Evolutionary conservation across 768 basidiomycete species (phyloP).

Genomic region (Lactifluus volemus): DNA sequence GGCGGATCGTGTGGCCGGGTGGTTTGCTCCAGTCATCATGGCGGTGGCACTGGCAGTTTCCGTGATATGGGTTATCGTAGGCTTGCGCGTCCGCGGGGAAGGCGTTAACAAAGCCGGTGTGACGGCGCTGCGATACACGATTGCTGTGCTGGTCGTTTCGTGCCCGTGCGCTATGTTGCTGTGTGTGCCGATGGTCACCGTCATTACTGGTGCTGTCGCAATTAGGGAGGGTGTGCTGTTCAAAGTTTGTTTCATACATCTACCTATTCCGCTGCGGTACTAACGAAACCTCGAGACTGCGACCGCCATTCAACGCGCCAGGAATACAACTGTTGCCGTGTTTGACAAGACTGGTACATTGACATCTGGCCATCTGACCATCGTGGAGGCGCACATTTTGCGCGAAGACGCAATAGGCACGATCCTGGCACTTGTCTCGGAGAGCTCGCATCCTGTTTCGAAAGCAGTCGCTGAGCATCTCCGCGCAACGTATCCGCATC

Average conservation of each 20-base stretch:
- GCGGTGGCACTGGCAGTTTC: slow-evolving; percentile 32
- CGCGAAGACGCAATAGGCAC: slow-evolving; percentile 21
- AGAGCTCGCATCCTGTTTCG: slow-evolving; percentile 31
- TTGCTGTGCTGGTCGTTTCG: slow-evolving; percentile 42
- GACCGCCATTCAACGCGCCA: slow-evolving; percentile 7
- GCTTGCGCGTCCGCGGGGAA: slow-evolving; percentile 25
- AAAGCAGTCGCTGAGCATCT: slow-evolving; percentile 29
- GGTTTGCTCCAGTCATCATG: slow-evolving; percentile 42
- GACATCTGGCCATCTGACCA: slow-evolving; percentile 34
- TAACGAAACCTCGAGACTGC: slow-evolving; percentile 9
- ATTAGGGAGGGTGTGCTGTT: slow-evolving; percentile 27
- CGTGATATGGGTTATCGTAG: slow-evolving; percentile 31
- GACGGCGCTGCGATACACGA: slow-evolving; percentile 40
- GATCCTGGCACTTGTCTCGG: slow-evolving; percentile 27
- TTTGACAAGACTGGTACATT: slow-evolving; percentile 60
- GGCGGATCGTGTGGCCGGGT: slow-evolving; percentile 41
- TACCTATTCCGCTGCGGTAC: background rate
- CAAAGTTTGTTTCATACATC: slow-evolving; percentile 18
- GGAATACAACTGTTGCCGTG: slow-evolving; percentile 36
- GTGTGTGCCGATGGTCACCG: slow-evolving; percentile 31
- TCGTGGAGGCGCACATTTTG: slow-evolving; percentile 29
- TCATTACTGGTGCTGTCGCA: slow-evolving; percentile 28
- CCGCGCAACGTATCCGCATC: background rate
- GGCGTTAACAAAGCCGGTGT: slow-evolving; percentile 24
- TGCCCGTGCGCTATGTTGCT: slow-evolving; percentile 43